Conservation (phyloP, 1,284 basidiomycete species). For the Ustilago loliicola region DNA sequence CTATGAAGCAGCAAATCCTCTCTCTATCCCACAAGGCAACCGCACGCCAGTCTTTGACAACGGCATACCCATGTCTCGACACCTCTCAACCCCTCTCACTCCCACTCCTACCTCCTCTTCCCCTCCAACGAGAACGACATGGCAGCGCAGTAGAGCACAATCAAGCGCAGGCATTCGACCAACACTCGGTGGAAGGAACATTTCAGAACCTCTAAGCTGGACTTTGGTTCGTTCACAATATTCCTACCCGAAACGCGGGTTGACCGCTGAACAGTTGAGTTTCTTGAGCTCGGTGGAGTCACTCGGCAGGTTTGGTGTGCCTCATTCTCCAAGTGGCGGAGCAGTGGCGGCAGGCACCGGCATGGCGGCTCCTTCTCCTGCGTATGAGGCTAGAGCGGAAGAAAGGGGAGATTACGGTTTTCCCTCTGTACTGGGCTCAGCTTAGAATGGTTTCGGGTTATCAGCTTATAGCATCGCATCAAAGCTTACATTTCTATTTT, state of each 20-base stretch:
- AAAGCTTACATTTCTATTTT: neutral
- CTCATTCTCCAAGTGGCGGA: slow-evolving; percentile 1
- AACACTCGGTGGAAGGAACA: slow-evolving; percentile 15
- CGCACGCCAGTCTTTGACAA: slow-evolving; percentile 17
- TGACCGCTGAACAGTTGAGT: slow-evolving; percentile 39
- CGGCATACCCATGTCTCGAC: slow-evolving; percentile 31
- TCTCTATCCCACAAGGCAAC: neutral
- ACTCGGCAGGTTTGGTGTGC: slow-evolving; percentile 46
- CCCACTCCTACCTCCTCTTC: slow-evolving; percentile 7
- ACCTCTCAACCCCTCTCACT: slow-evolving; percentile 26
- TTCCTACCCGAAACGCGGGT: slow-evolving; percentile 37
- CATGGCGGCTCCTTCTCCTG: slow-evolving; percentile 14
- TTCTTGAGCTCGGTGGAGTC: slow-evolving; percentile 54
- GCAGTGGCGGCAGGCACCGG: neutral
- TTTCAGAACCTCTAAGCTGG: slow-evolving; percentile 50
- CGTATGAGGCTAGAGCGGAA: slow-evolving; percentile 15
- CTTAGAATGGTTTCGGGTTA: neutral
- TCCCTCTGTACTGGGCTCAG: slow-evolving; percentile 7
- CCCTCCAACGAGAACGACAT: neutral
- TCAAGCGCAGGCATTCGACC: slow-evolving; percentile 14
- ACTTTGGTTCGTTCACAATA: slow-evolving; percentile 47
- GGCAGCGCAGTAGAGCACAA: slow-evolving; percentile 14
- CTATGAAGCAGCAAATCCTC: neutral
- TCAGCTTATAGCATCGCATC: neutral
- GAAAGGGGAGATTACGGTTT: slow-evolving; percentile 40